Conservation (phyloP, 805 yeast species). For the Diddensiella transvaalensis region DNA sequence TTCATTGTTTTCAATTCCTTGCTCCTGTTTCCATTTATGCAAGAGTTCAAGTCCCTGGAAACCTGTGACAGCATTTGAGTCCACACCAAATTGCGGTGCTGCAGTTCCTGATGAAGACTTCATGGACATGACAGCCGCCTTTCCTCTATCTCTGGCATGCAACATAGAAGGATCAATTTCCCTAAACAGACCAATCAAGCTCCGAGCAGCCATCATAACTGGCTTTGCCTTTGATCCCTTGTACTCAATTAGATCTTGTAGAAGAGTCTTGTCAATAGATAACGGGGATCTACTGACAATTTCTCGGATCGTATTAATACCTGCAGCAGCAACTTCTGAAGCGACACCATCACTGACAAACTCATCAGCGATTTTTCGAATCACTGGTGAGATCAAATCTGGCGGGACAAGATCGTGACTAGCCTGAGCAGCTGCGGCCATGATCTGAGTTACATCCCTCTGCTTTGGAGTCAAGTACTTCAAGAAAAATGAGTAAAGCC, state of each 20-base stretch:
- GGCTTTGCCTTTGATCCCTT: slow-evolving; percentile 92
- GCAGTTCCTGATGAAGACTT: slow-evolving; percentile 44
- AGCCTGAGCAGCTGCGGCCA: slow-evolving; percentile 97
- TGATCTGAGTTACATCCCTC: slow-evolving; percentile 85
- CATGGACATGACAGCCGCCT: slow-evolving; percentile 78
- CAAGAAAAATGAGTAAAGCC: slow-evolving; percentile 82
- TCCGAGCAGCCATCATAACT: slow-evolving; percentile 91
- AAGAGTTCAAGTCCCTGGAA: slow-evolving; percentile 90
- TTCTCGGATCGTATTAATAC: slow-evolving; percentile 92
- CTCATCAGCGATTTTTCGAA: slow-evolving; percentile 93
- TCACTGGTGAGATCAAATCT: slow-evolving; percentile 72
- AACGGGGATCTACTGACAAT: slow-evolving; percentile 89
- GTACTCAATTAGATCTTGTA: slow-evolving; percentile 87
- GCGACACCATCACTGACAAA: slow-evolving; percentile 98
- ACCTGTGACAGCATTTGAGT: slow-evolving; percentile 56
- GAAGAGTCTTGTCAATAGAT: slow-evolving; percentile 81
- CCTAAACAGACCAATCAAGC: slow-evolving; percentile 79
- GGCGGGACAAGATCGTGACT: slow-evolving; percentile 98
- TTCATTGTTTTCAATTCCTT: slow-evolving; percentile 52
- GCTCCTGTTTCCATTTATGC: slow-evolving; percentile 75
- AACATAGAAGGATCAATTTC: slow-evolving; percentile 97
- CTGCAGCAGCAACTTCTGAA: slow-evolving; percentile 97
- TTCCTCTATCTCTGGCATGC: slow-evolving; percentile 86
- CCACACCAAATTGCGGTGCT: slow-evolving; percentile 61
- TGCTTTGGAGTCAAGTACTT: slow-evolving; percentile 94